Conservation (phyloP, 2,329 filamentous ascomycete genomes). For the Xylaria sp. region DNA sequence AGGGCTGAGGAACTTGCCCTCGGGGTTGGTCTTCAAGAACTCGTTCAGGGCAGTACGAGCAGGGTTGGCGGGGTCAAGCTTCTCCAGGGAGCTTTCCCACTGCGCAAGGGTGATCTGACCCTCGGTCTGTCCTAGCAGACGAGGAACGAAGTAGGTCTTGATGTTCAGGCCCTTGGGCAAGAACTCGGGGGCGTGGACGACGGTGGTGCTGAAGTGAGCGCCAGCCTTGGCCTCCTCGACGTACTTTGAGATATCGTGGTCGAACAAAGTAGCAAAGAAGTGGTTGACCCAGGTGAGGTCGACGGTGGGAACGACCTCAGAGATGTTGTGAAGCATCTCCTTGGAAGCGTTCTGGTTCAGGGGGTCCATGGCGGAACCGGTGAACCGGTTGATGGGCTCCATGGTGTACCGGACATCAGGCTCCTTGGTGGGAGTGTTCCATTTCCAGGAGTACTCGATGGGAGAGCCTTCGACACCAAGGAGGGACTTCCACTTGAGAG, state of each 20-base stretch:
- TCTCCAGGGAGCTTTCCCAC: slow-evolving; percentile 7
- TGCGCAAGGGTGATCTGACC: not conserved
- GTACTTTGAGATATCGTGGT: slow-evolving; percentile 13
- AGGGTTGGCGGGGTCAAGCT: slow-evolving; percentile 11
- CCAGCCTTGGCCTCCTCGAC: slow-evolving; percentile 6
- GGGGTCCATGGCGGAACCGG: slow-evolving; percentile 20
- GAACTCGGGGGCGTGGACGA: slow-evolving; percentile 11
- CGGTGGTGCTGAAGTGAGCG: slow-evolving; percentile 1
- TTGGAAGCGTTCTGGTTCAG: slow-evolving; percentile 19
- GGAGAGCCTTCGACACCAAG: slow-evolving; percentile 7
- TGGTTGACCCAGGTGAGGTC: slow-evolving; percentile 18
- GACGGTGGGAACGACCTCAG: slow-evolving; percentile 9
- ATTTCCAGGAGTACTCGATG: slow-evolving; percentile 19
- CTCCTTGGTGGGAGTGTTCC: slow-evolving; percentile 7
- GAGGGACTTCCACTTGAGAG: slow-evolving; percentile 2
- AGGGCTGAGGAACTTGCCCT: slow-evolving; percentile 14
- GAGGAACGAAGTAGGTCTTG: slow-evolving; percentile 24
- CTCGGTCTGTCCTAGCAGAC: not conserved
- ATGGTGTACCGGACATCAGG: slow-evolving; percentile 13
- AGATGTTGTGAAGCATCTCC: slow-evolving; percentile 13
- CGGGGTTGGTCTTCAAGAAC: slow-evolving; percentile 10
- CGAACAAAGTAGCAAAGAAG: slow-evolving; percentile 13
- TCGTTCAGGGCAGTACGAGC: slow-evolving; percentile 6
- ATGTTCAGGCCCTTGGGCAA: slow-evolving; percentile 4
- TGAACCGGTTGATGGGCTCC: slow-evolving; percentile 19